Base-by-base conservation (phyloP, 2,329 filamentous ascomycete genomes). In the Epichloe gansuensis region DNA sequence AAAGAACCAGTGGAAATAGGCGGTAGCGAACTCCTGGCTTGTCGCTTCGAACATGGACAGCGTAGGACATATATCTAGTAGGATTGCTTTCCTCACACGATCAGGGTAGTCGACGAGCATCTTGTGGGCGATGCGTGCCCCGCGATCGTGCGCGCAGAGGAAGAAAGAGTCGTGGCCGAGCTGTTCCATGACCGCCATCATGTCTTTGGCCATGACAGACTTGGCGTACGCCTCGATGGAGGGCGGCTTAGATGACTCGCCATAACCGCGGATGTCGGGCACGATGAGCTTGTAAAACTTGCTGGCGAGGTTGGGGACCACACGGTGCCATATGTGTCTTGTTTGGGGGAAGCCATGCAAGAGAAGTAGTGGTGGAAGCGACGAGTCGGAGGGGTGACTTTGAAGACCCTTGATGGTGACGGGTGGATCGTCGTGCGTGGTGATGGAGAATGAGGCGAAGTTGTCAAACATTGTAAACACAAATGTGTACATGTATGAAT, bases 1-100 rank as follows among this genome's bases (percentile, higher is more conserved):
- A 55, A 81, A 74, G 50, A 78, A 78, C 77, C 78, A 81, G 62
- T 81, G 77, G 57, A 74, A 80, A 60, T 79, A 80, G 0, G 69
- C 68, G 31, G 66, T 66, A 1, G 75, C 73, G 53, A 77, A 74
- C 0, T 63, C 61, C 4, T 67, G 57, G 49, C 70, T 56, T 3
- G 70, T 70, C 15, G 68, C 62, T 47, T 65, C 64, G 63, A 73
- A 81, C 72, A 79, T 79, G 5, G 69, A 69, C 11, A 76, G 67
- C 0, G 76, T 80, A 2, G 77, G 78, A 41, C 72, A 75, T 43
- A 80, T 77, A 52, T 79, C 76, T 2, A 78, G 64, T 1, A 78
- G 54, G 41, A 77, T 69, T 0, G 68, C 64, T 51, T 64, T 73
- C 17, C 59, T 55, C 1, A 78, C 65, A 11, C 69, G 66, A 0